Conservation (phyloP, 306 rosid genomes). For the Crotalaria pallida region DNA sequence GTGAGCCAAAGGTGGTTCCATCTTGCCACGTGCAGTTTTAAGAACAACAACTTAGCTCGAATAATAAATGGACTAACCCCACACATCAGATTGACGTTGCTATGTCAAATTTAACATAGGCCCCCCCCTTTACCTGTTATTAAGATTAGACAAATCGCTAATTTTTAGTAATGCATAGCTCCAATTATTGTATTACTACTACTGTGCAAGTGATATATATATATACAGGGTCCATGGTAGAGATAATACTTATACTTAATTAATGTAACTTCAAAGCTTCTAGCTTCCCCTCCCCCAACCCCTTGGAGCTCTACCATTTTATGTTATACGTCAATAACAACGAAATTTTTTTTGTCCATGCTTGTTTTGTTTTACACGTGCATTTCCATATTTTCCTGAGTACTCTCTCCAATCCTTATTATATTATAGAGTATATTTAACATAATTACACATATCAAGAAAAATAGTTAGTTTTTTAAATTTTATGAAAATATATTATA, state of each 20-base stretch:
- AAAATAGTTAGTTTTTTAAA: no score
- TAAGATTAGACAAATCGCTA: slow-evolving; percentile 12
- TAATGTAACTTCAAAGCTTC: background rate
- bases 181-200: slow-evolving; percentile 18
- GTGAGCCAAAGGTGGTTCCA: slow-evolving; percentile 10
- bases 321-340: background rate
- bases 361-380: background rate
- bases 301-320: background rate
- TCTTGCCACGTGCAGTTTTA: slow-evolving; percentile 25
- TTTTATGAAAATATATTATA: no score
- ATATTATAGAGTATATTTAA: no score
- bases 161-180: background rate
- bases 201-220: background rate
- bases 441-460: no score
- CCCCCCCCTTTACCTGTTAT: background rate
- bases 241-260: no score
- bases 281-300: no score
- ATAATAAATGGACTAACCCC: slow-evolving; percentile 48
- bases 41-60: slow-evolving; percentile 9
- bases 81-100: slow-evolving; percentile 24
- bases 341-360: background rate
- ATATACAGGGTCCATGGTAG: background rate
- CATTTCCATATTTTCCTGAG: slow-evolving; percentile 12
- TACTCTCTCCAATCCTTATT: no score
- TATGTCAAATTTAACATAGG: slow-evolving; percentile 4